Evolutionary conservation across 2,329 filamentous ascomycete genomes (phyloP).

Genomic region (Colletotrichum siamense): DNA sequence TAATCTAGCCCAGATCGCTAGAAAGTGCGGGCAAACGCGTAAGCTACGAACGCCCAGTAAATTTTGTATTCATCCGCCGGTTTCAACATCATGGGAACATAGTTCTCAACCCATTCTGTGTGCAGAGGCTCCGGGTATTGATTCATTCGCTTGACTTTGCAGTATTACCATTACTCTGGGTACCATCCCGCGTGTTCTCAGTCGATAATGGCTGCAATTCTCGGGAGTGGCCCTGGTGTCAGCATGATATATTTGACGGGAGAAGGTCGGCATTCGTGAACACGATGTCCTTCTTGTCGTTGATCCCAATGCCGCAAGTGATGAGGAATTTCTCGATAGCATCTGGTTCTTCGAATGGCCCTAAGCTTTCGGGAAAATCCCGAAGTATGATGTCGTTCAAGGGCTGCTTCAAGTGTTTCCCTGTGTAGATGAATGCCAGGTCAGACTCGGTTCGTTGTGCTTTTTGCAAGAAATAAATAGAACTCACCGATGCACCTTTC

Average conservation of each 20-base stretch:
- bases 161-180: background rate
- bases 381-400: background rate
- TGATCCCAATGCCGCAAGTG: background rate
- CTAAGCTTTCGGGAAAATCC: accelerated
- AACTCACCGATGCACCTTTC: background rate
- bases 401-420: background rate
- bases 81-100: background rate
- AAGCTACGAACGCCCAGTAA: accelerated
- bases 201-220: background rate
- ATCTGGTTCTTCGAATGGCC: background rate
- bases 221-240: background rate
- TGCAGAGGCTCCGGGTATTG: background rate
- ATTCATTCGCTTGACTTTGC: background rate
- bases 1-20: background rate
- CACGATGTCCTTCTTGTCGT: too few relatives aligned
- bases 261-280: background rate
- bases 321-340: background rate
- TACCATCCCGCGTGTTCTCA: background rate
- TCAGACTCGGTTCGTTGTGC: background rate
- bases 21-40: background rate
- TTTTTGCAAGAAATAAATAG: background rate
- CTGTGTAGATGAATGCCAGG: background rate
- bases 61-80: background rate
- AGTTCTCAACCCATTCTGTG: background rate
- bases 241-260: background rate